Conservation (phyloP, 2,329 filamentous ascomycete genomes). For the Hortaea werneckii region DNA sequence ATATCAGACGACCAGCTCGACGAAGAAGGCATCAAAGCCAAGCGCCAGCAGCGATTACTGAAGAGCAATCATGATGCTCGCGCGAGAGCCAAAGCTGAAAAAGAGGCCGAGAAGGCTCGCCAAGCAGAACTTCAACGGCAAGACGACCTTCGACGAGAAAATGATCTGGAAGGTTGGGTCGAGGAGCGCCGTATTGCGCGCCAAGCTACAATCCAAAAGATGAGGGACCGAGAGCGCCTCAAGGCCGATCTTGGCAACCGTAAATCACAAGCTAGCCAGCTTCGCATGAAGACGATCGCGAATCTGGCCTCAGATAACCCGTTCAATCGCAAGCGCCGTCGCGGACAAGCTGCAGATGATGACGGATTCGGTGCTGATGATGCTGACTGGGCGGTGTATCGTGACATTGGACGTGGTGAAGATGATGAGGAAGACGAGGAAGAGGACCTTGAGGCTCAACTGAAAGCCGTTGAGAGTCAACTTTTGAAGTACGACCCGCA, state of each 20-base stretch:
- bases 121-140: slow-evolving; percentile 71
- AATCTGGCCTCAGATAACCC: slow-evolving; percentile 88
- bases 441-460: slow-evolving; percentile 64
- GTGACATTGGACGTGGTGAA: slow-evolving; percentile 77
- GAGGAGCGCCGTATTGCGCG: slow-evolving; percentile 68
- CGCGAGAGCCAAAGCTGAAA: slow-evolving; percentile 88
- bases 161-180: slow-evolving; percentile 78
- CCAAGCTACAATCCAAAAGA: slow-evolving; percentile 60
- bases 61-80: slow-evolving; percentile 93
- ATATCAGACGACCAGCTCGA: slow-evolving; percentile 86
- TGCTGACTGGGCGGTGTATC: slow-evolving; percentile 95
- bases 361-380: slow-evolving; percentile 96
- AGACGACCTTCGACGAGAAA: slow-evolving; percentile 74
- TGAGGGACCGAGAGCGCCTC: slow-evolving; percentile 86
- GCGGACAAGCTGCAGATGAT: slow-evolving; percentile 87
- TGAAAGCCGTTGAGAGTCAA: slow-evolving; percentile 73
- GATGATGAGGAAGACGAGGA: slow-evolving; percentile 94
- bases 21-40: slow-evolving; percentile 81
- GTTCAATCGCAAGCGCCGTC: slow-evolving; percentile 61
- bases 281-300: slow-evolving; percentile 96
- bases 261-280: slow-evolving; percentile 90
- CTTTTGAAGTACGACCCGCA: slow-evolving; percentile 75
- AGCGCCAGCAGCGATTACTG: slow-evolving; percentile 81
- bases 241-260: slow-evolving; percentile 93
- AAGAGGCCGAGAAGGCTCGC: slow-evolving; percentile 82